These are phyloP conservation scores for Stagonosporopsis vannaccii DNA, from an alignment of 2,329 filamentous ascomycete species.

Conservation along the genomic window DNA sequence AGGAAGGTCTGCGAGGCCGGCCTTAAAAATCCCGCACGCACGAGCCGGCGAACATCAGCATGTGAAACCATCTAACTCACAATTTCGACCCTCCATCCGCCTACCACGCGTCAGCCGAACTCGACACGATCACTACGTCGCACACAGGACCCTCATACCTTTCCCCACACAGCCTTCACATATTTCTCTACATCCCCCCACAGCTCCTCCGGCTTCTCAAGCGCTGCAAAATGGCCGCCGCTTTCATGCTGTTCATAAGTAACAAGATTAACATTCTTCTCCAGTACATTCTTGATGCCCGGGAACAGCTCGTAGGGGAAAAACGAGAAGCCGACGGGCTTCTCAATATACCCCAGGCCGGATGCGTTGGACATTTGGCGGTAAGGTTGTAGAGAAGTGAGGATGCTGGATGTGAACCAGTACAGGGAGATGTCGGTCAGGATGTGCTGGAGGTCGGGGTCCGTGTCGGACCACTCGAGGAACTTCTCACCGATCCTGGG, in stretches of 20 bases:
- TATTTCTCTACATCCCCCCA: conserved; percentile 57
- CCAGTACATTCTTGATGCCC: conserved; percentile 48
- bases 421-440: conserved; percentile 62
- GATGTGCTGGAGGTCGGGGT: conserved; percentile 53
- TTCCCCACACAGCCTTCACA: conserved; percentile 46
- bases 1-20: neutral
- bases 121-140: neutral
- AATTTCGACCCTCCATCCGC: conserved; percentile 1
- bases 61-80: neutral
- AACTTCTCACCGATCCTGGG: conserved; percentile 63
- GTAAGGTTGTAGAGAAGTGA: conserved; percentile 61
- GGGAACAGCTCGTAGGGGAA: conserved; percentile 55
- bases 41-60: neutral
- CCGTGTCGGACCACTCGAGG: conserved; percentile 61
- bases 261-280: conserved; percentile 50
- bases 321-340: conserved; percentile 55
- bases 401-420: conserved; percentile 60
- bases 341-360: conserved; percentile 22
- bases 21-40: too few species aligned
- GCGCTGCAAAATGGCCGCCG: conserved; percentile 64
- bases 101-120: conserved; percentile 1
- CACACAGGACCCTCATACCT: conserved; percentile 26
- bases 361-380: conserved; percentile 28
- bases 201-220: conserved; percentile 55
- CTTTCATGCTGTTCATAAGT: conserved; percentile 49